A percentile compares a stretch with the other conserved stretches of the same genome.
Conservation (phyloP, 2,329 filamentous ascomycete genomes). For the Didymella keratinophila region DNA sequence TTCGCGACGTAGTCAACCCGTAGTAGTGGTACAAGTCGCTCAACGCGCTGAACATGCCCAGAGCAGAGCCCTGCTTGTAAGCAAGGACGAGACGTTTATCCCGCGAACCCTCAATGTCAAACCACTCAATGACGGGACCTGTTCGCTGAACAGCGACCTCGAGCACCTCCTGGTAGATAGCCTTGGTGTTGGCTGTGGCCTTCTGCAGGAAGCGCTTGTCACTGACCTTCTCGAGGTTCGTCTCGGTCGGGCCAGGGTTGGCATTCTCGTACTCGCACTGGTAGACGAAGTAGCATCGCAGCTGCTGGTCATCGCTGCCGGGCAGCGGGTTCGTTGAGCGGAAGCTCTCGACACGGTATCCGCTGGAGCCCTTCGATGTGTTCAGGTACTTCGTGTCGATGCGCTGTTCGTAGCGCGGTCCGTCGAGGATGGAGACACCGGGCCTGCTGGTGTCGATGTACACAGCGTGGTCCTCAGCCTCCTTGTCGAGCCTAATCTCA, state of each 20-base stretch:
- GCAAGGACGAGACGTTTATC: slow-evolving; percentile 96
- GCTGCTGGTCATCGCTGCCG: slow-evolving; percentile 76
- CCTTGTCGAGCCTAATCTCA: slow-evolving; percentile 95
- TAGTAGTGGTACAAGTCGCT: slow-evolving; percentile 99
- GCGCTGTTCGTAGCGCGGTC: slow-evolving; percentile 91
- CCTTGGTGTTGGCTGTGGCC: slow-evolving; percentile 93
- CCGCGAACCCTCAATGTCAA: slow-evolving; percentile 87
- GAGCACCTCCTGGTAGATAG: slow-evolving; percentile 94
- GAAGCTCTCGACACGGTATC: slow-evolving; percentile 97
- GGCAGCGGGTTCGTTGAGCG: slow-evolving; percentile 85
- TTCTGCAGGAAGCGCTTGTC: slow-evolving; percentile 96
- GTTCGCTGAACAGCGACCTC: slow-evolving; percentile 82
- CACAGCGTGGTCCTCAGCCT: slow-evolving; percentile 91
- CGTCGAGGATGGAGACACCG: slow-evolving; percentile 75
- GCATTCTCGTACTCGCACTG: slow-evolving; percentile 88
- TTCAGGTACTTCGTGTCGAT: slow-evolving; percentile 97
- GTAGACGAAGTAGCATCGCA: slow-evolving; percentile 99
- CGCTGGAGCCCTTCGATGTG: slow-evolving; percentile 71
- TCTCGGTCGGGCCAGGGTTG: slow-evolving; percentile 78
- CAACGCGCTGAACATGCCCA: slow-evolving; percentile 92
- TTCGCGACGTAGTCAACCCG: slow-evolving; percentile 91
- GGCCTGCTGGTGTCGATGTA: slow-evolving; percentile 98
- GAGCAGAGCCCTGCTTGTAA: slow-evolving; percentile 90
- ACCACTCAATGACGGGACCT: slow-evolving; percentile 96
- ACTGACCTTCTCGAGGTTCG: slow-evolving; percentile 86